Conservation (phyloP, 306 rosid species). For the Prunus salicina region DNA sequence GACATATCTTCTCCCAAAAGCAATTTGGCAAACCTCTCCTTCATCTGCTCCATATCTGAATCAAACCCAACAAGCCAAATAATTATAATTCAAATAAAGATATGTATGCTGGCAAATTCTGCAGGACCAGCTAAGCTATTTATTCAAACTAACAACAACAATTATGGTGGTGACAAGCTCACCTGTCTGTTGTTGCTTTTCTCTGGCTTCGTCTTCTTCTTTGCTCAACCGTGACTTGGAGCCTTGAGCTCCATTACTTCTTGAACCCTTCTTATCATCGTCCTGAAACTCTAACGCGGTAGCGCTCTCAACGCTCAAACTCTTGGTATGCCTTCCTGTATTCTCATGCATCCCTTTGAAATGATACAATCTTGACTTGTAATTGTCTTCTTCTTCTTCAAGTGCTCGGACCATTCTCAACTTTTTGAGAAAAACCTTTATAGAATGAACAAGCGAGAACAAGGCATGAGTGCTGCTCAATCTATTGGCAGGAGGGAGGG, state of each 20-base stretch:
- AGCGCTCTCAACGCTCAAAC: conserved; percentile 61
- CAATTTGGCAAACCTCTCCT: conserved; percentile 87
- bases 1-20: conserved; percentile 98
- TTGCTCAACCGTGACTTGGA: conserved; percentile 28
- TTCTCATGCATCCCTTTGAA: conserved; percentile 30
- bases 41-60: conserved; percentile 90
- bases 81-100: not conserved
- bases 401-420: conserved; percentile 30
- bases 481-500: not conserved
- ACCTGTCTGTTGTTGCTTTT: conserved; percentile 47
- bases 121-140: not conserved
- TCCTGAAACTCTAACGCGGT: conserved; percentile 26
- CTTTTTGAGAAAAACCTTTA: conserved; percentile 21
- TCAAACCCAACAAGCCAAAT: conserved; percentile 26
- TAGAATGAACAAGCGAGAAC: conserved; percentile 13
- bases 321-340: conserved; percentile 54
- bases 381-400: conserved; percentile 31
- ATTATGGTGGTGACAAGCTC: not conserved
- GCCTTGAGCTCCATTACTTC: conserved; percentile 36
- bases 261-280: conserved; percentile 31
- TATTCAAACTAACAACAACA: not conserved
- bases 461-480: conserved; percentile 9
- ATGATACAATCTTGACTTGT: conserved; percentile 28
- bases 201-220: conserved; percentile 62
- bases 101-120: not conserved